Base-by-base conservation (phyloP, 2,329 filamentous ascomycete species). In the Achaetomium macrosporum region DNA sequence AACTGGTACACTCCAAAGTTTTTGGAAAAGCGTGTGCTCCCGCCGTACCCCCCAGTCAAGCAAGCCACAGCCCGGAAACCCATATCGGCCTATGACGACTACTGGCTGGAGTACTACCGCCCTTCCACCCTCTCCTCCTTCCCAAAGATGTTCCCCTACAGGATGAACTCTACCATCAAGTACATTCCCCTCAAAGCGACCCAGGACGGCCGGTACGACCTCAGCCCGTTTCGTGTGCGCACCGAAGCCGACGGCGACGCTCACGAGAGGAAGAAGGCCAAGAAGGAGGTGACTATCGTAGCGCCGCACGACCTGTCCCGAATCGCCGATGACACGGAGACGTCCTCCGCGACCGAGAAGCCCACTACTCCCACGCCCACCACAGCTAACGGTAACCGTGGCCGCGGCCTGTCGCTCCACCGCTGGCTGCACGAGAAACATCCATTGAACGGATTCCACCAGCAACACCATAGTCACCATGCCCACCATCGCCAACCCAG, bases 91-190 rank as follows among this genome's bases (percentile, higher is more conserved):
- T 90, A 89, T 55, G 92, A 97, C 65, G 90, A 97, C 68, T 99
- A 96, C 69, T 99, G 93, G 93, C 76, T 93, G 8, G 93, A 99
- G 67, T 97, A 96, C 68, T 99, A 99, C 66, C 84, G 91, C 13
- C 93, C 93, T 0, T 78, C 88, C 8, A 88, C 88, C 0, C 73
- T 97, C 1, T 96, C 93, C 0, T 93, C 90, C 0, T 90, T 97
- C 60, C 80, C 85, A 13, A 99, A 96, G 66, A 87, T 96, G 67
- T 96, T 96, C 66, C 83, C 90, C 0, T 96, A 88, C 70, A 90
- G 88, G 65, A 88, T 97, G 79, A 95, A 92, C 65, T 91, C 88
- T 0, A 93, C 88, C 4, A 82, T 91, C 57, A 87, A 87, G 56
- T 91, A 92, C 65, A 85, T 92, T 31, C 87, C 88, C 11, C 78